These are phyloP conservation scores for Coemansia sp. DNA, from an alignment of 192 early-diverging fungal genomes.

Conservation along the genomic window DNA sequence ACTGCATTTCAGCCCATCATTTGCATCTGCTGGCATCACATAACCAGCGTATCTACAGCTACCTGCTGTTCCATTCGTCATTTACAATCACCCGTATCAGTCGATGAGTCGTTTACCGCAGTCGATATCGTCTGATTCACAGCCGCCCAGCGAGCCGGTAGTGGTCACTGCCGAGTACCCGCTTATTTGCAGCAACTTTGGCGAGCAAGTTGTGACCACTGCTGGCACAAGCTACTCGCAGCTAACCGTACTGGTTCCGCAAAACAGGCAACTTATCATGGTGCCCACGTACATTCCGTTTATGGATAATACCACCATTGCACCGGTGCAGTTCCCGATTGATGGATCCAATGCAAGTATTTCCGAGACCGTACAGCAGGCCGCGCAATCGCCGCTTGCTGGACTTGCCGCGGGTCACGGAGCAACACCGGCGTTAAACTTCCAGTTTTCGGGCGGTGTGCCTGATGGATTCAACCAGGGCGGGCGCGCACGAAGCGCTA, in stretches of 20 bases:
- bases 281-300: slow-evolving; percentile 16
- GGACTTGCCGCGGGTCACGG: too few species aligned
- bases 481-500: too few species aligned
- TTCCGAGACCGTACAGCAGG: too few species aligned
- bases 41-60: background rate
- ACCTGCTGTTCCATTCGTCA: too few species aligned
- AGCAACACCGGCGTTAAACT: too few species aligned
- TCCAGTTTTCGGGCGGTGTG: too few species aligned
- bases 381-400: too few species aligned
- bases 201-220: background rate
- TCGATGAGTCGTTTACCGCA: background rate
- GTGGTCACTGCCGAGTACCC: background rate
- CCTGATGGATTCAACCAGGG: too few species aligned
- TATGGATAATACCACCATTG: slow-evolving; percentile 9
- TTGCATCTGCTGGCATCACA: background rate
- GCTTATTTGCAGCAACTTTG: background rate
- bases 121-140: background rate
- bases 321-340: slow-evolving; percentile 1
- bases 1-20: background rate
- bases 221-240: slow-evolving; percentile 3
- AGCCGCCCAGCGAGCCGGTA: background rate
- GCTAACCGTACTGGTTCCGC: slow-evolving; percentile 19
- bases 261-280: slow-evolving; percentile 24
- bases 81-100: too few species aligned
- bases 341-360: background rate